These are phyloP conservation scores for Nicotiana undulata DNA, from an alignment of 257 asterid genomes.

Conservation along the genomic window DNA sequence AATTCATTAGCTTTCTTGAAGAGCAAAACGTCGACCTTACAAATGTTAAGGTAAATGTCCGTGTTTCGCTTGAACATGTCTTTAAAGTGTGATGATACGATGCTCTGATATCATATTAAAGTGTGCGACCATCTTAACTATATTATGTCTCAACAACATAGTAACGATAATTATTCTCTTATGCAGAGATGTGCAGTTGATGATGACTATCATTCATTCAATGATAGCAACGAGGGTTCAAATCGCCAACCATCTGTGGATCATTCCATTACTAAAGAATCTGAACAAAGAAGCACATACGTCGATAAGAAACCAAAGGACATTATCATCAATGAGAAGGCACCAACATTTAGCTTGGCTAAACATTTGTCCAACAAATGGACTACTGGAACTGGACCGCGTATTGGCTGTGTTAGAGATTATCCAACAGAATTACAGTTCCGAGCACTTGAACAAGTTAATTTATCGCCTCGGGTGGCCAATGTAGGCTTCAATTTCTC, in stretches of 20 bases:
- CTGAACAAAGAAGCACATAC: not conserved
- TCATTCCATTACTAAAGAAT: conserved; percentile 10
- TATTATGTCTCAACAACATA: not conserved
- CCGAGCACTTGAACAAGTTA: conserved; percentile 85
- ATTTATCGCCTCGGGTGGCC: conserved; percentile 70
- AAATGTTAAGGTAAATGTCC: conserved; percentile 58
- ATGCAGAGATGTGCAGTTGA: conserved; percentile 72
- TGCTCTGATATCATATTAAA: too few species aligned
- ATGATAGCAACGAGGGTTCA: conserved; percentile 22
- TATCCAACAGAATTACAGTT: conserved; percentile 67
- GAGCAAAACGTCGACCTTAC: conserved; percentile 63
- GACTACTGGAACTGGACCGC: conserved; percentile 82
- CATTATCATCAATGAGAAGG: not conserved
- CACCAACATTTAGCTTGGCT: conserved; percentile 29
- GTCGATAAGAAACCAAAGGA: not conserved
- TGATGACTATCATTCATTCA: conserved; percentile 48
- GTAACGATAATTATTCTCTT: not conserved
- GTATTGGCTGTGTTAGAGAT: conserved; percentile 85
- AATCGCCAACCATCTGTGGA: not conserved
- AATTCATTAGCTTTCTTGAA: conserved; percentile 70
- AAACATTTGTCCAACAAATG: conserved; percentile 72
- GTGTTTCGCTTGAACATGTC: too few species aligned
- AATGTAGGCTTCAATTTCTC: conserved; percentile 30
- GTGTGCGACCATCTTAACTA: too few species aligned
- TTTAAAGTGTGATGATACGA: too few species aligned